Percentiles rank a stretch among this genome's conserved stretches.
Evolutionary conservation across 768 basidiomycete species (phyloP).

Genomic region (Boletellus sp.): DNA sequence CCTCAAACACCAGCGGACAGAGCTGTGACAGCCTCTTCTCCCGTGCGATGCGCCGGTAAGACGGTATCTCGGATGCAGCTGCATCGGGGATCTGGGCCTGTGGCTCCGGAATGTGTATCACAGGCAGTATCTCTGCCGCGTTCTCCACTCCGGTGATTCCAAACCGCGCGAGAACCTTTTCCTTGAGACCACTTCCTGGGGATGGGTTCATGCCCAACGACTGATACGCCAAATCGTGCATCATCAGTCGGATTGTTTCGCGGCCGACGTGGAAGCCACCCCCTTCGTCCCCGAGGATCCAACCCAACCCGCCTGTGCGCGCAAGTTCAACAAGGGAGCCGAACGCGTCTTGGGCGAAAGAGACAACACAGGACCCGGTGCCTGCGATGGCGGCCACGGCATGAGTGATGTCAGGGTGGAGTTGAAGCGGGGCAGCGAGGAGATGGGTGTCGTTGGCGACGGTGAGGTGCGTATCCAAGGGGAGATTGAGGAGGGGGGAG

Average conservation of each 20-base stretch:
- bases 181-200: conserved; percentile 36
- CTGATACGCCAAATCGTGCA: conserved; percentile 51
- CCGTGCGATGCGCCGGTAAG: conserved; percentile 37
- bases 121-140: conserved; percentile 57
- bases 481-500: conserved; percentile 55
- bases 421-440: conserved; percentile 71
- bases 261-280: conserved; percentile 78
- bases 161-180: conserved; percentile 51
- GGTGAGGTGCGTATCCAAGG: conserved; percentile 49
- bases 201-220: conserved; percentile 31
- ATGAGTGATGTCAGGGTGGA: conserved; percentile 53
- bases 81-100: conserved; percentile 22
- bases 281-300: conserved; percentile 83
- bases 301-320: conserved; percentile 77
- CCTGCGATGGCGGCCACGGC: conserved; percentile 77
- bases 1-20: conserved; percentile 70
- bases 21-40: conserved; percentile 77
- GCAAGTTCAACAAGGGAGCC: conserved; percentile 57
- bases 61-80: conserved; percentile 19
- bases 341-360: conserved; percentile 46
- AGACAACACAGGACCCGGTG: conserved; percentile 75
- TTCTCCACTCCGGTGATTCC: conserved; percentile 44
- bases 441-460: conserved; percentile 84
- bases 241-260: conserved; percentile 67
- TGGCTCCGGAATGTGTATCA: conserved; percentile 61